Conservation (phyloP, 768 basidiomycete species). For the Lyophyllum atratum region DNA sequence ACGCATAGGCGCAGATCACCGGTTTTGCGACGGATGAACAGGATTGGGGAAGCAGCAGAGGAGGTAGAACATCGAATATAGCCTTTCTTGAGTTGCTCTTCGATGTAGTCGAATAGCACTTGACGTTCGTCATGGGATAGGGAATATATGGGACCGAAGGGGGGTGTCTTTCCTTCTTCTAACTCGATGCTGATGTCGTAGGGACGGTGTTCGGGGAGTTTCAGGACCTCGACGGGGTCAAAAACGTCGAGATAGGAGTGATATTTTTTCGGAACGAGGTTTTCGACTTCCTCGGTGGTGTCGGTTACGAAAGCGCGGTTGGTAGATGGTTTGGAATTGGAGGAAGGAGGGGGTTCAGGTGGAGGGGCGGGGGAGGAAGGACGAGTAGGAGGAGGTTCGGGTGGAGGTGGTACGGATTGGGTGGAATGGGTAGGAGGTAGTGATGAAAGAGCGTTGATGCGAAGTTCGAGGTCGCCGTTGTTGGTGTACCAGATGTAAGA, state of each 20-base stretch:
- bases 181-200: conserved; percentile 36
- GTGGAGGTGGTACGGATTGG: background rate
- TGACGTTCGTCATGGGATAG: conserved; percentile 30
- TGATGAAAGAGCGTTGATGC: no score
- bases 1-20: no score
- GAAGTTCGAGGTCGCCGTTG: no score
- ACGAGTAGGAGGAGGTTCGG: no score
- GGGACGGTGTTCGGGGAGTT: conserved; percentile 32
- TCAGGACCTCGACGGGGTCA: conserved; percentile 21
- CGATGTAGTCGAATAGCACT: conserved; percentile 35
- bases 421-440: no score
- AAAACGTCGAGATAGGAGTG: conserved; percentile 16
- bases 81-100: no score
- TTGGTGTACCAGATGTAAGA: background rate
- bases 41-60: no score
- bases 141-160: conserved; percentile 34
- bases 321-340: background rate
- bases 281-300: conserved; percentile 17
- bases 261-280: background rate
- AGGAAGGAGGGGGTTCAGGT: no score
- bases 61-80: no score
- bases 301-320: background rate
- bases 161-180: conserved; percentile 32
- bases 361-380: no score
- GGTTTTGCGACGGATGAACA: no score